Evolutionary conservation across 331 rosid species (phyloP), one percentile per base, ranked within the genome.

Genomic region (Telfairia occidentalis): DNA sequence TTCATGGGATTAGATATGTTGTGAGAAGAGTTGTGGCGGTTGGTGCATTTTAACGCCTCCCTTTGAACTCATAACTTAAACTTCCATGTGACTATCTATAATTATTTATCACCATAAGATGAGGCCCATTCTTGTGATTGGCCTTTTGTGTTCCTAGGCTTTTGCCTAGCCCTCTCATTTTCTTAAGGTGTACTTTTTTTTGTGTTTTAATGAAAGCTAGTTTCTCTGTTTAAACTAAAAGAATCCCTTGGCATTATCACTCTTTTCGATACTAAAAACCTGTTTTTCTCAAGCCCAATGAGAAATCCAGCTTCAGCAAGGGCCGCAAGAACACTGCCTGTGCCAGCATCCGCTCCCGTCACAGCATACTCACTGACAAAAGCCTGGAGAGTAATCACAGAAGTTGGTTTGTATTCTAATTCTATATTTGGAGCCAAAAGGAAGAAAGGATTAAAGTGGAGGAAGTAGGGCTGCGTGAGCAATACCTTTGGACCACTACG

Each of bases 351-450:
- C 21, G 38, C 45, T 16, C 81, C 71, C 0, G 89, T 82, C 73
- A 89, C 96, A 21, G 97, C 98, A 83, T 94, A 94, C 81, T 94
- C 98, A 55, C 98, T 94, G 34, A 94, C 96, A 80, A 94, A 94
- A 77, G 97, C 98, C 98, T 94, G 81, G 60, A 80, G 30, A 28
- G 71, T 55, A 40, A 42, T 59, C 43, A 69, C 79, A 35, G n/a
- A 64, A 49, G 71, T 38, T 69, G 69, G 32, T 42, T 73, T 16
- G 49, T 18, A 43, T 58, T 71, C 30, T 23, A 52, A 52, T 65
- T 71, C 49, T 24, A 81, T 58, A 45, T 45, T 52, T 57, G 63
- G 65, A 50, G 54, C n/a, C 52, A 63, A 59, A 16, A 71, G 9
- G 21, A 8, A 70, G 55, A 43, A 38, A 26, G 55, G 26, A 21